These are phyloP conservation scores for Marasmius fiardii DNA, from an alignment of 1,284 basidiomycete species.

Conservation along the genomic window DNA sequence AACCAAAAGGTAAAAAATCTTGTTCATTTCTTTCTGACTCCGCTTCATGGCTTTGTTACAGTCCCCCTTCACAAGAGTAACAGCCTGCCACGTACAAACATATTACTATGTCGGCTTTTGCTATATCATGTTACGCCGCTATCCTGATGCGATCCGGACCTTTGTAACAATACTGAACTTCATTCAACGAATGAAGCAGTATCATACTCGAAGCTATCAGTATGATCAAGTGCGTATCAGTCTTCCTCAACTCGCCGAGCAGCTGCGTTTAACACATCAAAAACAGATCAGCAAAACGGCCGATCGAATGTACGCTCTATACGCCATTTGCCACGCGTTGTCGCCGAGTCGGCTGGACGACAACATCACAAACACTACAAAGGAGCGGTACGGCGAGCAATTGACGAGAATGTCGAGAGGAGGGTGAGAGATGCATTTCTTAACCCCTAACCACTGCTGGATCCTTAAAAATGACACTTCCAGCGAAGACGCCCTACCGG, in stretches of 20 bases:
- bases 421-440: slow-evolving; percentile 45
- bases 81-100: slow-evolving; percentile 91
- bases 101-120: slow-evolving; percentile 97
- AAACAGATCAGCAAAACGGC: slow-evolving; percentile 92
- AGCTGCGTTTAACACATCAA: background rate
- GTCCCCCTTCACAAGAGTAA: slow-evolving; percentile 87
- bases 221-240: slow-evolving; percentile 72
- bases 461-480: background rate
- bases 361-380: slow-evolving; percentile 89
- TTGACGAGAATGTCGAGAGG: slow-evolving; percentile 79
- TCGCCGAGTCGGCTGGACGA: slow-evolving; percentile 92
- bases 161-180: slow-evolving; percentile 94
- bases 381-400: slow-evolving; percentile 93
- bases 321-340: slow-evolving; percentile 90
- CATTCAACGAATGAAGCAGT: slow-evolving; percentile 89
- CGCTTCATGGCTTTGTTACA: slow-evolving; percentile 23
- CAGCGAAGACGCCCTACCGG: slow-evolving; percentile 73
- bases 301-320: slow-evolving; percentile 95
- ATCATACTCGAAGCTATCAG: slow-evolving; percentile 94
- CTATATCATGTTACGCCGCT: slow-evolving; percentile 92
- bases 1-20: slow-evolving; percentile 65
- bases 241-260: background rate
- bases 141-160: slow-evolving; percentile 92
- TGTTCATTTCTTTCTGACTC: background rate
- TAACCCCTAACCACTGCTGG: background rate